A percentile compares a stretch with the other conserved stretches of the same genome.
Evolutionary conservation across 2,329 filamentous ascomycete species (phyloP).

Genomic region (Trematosphaeria pertusa): DNA sequence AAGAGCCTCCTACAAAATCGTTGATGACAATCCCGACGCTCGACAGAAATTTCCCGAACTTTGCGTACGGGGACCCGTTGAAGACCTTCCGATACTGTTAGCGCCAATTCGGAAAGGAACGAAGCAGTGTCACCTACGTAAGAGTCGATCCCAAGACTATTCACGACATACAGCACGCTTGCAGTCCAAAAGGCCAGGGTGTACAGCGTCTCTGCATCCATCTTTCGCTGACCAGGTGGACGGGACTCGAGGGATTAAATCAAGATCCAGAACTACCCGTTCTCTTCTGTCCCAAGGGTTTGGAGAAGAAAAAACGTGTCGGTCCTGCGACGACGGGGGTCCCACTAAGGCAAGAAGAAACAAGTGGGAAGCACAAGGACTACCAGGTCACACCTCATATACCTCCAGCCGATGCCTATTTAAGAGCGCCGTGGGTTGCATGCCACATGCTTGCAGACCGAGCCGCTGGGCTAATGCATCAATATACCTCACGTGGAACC

Average conservation of each 20-base stretch:
- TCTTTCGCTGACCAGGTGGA: background rate
- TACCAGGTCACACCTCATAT: background rate
- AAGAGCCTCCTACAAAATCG: background rate
- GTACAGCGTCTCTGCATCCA: background rate
- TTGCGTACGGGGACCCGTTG: background rate
- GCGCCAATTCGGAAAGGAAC: background rate
- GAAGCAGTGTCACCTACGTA: background rate
- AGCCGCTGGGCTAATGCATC: background rate
- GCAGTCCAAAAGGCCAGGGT: slow-evolving; percentile 1
- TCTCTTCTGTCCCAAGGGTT: no score
- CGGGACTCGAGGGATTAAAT: background rate
- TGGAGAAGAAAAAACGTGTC: background rate
- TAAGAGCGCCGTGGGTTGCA: background rate
- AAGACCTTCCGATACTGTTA: background rate
- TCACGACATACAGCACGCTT: background rate
- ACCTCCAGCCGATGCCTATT: background rate
- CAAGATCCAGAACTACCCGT: no score
- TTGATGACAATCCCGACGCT: background rate
- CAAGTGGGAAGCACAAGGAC: background rate
- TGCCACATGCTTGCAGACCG: background rate
- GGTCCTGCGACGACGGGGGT: slow-evolving; percentile 1
- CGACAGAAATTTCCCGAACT: background rate
- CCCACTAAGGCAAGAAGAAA: background rate
- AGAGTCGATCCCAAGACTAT: background rate
- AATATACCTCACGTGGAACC: background rate